Conservation (phyloP, 495 filamentous ascomycete species). For the Aspergillus panamensis region DNA sequence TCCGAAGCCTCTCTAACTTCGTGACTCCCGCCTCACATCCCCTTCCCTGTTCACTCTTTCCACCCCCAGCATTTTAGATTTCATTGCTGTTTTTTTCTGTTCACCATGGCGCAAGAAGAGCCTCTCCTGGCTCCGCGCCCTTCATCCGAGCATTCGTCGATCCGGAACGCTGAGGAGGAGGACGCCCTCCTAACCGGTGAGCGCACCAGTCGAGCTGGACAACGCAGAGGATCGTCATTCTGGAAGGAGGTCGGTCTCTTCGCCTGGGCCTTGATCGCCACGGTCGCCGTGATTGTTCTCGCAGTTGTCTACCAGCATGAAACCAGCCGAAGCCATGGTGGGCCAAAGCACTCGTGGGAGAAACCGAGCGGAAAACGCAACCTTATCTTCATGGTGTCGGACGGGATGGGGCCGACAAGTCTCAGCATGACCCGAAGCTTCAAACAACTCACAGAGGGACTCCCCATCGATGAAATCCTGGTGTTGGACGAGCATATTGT, state of each 20-base stretch:
- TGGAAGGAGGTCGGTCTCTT: constrained; percentile 75
- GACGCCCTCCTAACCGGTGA: constrained; percentile 62
- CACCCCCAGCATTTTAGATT: constrained; percentile 4
- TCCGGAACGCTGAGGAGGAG: constrained; percentile 56
- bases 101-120: constrained; percentile 44
- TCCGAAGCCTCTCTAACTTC: neutral
- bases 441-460: constrained; percentile 62
- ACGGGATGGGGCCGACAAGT: constrained; percentile 95
- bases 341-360: constrained; percentile 32
- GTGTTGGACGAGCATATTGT: constrained; percentile 82
- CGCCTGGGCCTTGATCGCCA: constrained; percentile 85
- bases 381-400: constrained; percentile 96
- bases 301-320: constrained; percentile 71
- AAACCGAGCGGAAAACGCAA: constrained; percentile 77
- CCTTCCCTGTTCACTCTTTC: neutral
- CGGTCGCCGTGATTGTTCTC: constrained; percentile 68
- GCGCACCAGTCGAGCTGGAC: constrained; percentile 32
- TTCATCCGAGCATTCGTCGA: constrained; percentile 45
- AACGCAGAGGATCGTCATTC: constrained; percentile 44
- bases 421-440: constrained; percentile 80
- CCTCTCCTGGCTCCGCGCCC: constrained; percentile 42
- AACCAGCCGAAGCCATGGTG: constrained; percentile 31
- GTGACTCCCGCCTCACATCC: neutral
- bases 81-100: neutral
- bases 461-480: constrained; percentile 67